Conservation (phyloP, 1,139 yeast genomes). For the Magnusiomyces magnusii region DNA sequence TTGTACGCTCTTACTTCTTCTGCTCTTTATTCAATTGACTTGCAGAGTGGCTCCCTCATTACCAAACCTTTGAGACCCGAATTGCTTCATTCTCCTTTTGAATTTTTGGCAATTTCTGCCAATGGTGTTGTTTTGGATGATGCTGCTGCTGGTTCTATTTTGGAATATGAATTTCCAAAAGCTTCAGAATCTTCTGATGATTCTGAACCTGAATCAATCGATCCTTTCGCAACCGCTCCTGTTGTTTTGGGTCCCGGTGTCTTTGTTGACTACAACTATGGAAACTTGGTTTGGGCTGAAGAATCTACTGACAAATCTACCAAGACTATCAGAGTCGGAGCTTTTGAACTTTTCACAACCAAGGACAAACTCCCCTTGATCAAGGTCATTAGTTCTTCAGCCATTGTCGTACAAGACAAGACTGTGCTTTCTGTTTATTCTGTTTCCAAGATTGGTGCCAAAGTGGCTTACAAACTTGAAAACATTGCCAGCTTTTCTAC, state of each 20-base stretch:
- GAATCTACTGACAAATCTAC: background rate
- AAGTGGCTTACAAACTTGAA: background rate
- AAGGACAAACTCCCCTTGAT: background rate
- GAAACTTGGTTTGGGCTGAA: background rate
- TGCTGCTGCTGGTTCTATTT: background rate
- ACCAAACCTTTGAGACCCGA: background rate
- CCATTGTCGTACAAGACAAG: background rate
- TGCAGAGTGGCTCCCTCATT: background rate
- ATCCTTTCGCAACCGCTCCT: conserved; percentile 1
- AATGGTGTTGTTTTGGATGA: background rate
- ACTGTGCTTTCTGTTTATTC: background rate
- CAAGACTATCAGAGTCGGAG: background rate
- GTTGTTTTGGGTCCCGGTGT: background rate
- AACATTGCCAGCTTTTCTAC: background rate
- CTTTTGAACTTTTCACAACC: background rate
- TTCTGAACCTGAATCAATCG: background rate
- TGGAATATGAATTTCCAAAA: background rate
- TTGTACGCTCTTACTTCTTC: background rate
- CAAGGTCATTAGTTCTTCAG: background rate
- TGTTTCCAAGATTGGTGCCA: background rate
- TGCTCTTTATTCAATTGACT: conserved; percentile 1
- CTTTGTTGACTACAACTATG: background rate
- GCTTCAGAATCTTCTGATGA: background rate
- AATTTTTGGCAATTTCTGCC: background rate
- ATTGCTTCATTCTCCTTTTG: background rate